Percentiles rank a stretch among this genome's conserved stretches.
phyloP scores from a whole-genome alignment of 2,329 filamentous ascomycete species.

The Nigrospora sphaerica region DNA sequence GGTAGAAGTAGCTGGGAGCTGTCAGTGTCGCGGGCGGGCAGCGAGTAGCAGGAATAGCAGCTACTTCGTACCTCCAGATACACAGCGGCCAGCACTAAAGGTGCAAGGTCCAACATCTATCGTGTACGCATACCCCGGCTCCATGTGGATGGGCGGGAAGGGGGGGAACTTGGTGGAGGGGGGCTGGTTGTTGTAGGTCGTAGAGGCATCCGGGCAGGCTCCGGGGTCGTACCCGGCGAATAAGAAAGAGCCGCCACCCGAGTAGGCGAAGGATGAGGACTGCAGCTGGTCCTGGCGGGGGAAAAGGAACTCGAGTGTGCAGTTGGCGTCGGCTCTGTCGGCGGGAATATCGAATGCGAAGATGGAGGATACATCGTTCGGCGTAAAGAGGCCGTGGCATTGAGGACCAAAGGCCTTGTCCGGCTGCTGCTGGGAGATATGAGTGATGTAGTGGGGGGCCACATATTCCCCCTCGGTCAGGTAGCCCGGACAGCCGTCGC shows the following conservation, averaged over 20 bases:
- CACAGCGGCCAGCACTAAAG: slow-evolving; percentile 18
- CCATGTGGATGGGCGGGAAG: slow-evolving; percentile 23
- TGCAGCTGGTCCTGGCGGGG: slow-evolving; percentile 25
- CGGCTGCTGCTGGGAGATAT: slow-evolving; percentile 23
- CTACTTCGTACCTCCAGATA: slow-evolving; percentile 17
- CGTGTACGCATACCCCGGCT: slow-evolving; percentile 23
- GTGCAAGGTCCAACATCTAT: slow-evolving; percentile 23
- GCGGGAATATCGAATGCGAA: slow-evolving; percentile 39
- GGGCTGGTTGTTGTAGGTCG: slow-evolving; percentile 22
- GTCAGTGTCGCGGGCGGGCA: background rate
- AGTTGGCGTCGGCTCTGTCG: slow-evolving; percentile 30
- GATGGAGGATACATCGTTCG: slow-evolving; percentile 25
- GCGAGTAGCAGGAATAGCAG: background rate
- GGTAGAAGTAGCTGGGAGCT: slow-evolving; percentile 18
- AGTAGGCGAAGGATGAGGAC: slow-evolving; percentile 25
- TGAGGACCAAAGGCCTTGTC: slow-evolving; percentile 28
- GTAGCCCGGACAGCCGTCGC: slow-evolving; percentile 18
- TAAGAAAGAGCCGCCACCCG: slow-evolving; percentile 27
- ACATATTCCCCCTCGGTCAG: slow-evolving; percentile 19
- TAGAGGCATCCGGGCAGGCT: slow-evolving; percentile 18
- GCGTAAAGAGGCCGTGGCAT: slow-evolving; percentile 30
- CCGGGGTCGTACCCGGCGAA: slow-evolving; percentile 21
- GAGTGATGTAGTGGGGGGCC: slow-evolving; percentile 24
- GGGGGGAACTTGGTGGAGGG: slow-evolving; percentile 14
- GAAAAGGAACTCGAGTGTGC: slow-evolving; percentile 39